A percentile compares a stretch with the other conserved stretches of the same genome.
Evolutionary conservation across 805 yeast genomes (phyloP).

Genomic region (Saturnispora ahearnii): DNA sequence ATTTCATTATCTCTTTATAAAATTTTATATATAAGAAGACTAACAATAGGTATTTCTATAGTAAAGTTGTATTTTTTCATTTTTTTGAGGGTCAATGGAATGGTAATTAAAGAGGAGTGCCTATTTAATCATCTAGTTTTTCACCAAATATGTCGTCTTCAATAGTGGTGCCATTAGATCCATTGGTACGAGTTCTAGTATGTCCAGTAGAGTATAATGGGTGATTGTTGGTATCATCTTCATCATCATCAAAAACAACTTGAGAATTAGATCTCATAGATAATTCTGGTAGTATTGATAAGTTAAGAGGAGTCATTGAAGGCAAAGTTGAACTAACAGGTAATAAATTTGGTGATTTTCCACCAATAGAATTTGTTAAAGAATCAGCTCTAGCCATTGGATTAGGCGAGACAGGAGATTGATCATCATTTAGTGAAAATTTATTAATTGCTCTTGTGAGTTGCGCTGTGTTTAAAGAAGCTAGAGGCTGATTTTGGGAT

Average conservation of each 20-base stretch:
- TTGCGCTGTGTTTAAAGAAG: neutral
- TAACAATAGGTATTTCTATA: neutral
- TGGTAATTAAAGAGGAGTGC: neutral
- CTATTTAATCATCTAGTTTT: constrained; percentile 7
- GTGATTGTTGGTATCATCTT: constrained; percentile 3
- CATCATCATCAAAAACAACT: constrained; percentile 12
- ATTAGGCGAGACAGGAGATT: neutral
- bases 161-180: neutral
- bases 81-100: no score
- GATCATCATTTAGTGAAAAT: neutral
- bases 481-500: neutral
- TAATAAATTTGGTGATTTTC: constrained; percentile 27
- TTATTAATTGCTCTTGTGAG: constrained; percentile 1
- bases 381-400: constrained; percentile 19
- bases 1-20: neutral
- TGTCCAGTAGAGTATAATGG: neutral
- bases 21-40: neutral
- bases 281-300: constrained; percentile 19
- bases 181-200: neutral
- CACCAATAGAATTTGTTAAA: constrained; percentile 22
- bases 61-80: neutral
- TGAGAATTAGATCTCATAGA: constrained; percentile 8
- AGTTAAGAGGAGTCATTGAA: constrained; percentile 30
- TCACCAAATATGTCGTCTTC: constrained; percentile 13
- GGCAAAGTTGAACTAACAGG: constrained; percentile 29